Percentiles rank a stretch among this genome's conserved stretches.
These are phyloP conservation scores for Auricularia sp. DNA, from an alignment of 768 basidiomycete genomes.

Conservation along the genomic window DNA sequence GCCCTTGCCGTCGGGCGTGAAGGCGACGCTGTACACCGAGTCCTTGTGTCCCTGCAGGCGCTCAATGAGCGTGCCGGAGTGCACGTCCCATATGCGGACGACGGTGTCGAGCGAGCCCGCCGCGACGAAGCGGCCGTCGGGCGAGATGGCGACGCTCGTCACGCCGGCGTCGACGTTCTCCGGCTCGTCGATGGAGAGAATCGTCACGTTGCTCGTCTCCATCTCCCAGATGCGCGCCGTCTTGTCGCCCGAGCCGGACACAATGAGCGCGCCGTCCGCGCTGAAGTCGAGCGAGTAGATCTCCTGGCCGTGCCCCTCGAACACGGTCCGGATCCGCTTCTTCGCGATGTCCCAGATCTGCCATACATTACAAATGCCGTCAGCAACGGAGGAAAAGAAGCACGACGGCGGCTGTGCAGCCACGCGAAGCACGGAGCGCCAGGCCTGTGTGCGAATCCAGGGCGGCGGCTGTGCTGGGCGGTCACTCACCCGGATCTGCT, in stretches of 20 bases:
- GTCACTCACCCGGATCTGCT: constrained; percentile 68
- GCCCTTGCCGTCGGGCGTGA: constrained; percentile 82
- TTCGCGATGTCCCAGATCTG: constrained; percentile 90
- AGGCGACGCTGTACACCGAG: constrained; percentile 80
- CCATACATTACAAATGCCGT: too few species aligned
- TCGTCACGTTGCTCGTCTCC: constrained; percentile 29
- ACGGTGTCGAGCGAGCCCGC: constrained; percentile 52
- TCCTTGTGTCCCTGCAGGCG: constrained; percentile 69
- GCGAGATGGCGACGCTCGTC: constrained; percentile 70
- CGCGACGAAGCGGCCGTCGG: constrained; percentile 55
- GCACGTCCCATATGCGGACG: constrained; percentile 75
- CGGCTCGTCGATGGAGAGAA: constrained; percentile 39
- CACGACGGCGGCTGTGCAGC: not conserved
- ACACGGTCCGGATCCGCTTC: constrained; percentile 66
- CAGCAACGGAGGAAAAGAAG: not conserved
- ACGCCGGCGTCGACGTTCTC: constrained; percentile 61
- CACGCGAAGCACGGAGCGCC: not conserved
- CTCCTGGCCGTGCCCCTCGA: constrained; percentile 85
- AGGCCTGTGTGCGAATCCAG: not conserved
- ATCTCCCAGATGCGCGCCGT: constrained; percentile 55
- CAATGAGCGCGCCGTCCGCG: constrained; percentile 72
- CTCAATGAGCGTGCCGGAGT: constrained; percentile 60
- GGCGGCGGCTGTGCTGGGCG: constrained; percentile 1
- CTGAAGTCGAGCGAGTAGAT: constrained; percentile 93
- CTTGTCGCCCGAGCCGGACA: constrained; percentile 79